phyloP scores from a whole-genome alignment of 2,329 filamentous ascomycete genomes.

The Fusarium concolor region DNA sequence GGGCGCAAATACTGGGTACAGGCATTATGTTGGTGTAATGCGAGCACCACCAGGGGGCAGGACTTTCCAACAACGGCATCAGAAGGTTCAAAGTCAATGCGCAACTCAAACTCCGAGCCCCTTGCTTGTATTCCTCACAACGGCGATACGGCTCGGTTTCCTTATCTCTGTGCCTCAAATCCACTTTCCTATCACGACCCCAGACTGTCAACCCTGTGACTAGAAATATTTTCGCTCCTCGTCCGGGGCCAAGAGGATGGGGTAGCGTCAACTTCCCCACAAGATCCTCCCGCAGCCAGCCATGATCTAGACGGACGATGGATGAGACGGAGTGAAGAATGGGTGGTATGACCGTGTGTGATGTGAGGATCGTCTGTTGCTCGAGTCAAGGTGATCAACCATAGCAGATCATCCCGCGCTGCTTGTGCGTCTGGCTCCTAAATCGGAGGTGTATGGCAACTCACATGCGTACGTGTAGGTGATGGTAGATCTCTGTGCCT shows the following conservation, averaged over 20 bases:
- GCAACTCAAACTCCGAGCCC: conserved; percentile 7
- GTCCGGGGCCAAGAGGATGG: conserved; percentile 37
- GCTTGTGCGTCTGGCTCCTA: conserved; percentile 21
- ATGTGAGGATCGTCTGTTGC: conserved; percentile 26
- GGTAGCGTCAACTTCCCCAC: conserved; percentile 46
- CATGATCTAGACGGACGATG: conserved; percentile 10
- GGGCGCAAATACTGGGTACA: conserved; percentile 31
- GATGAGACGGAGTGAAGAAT: conserved; percentile 10
- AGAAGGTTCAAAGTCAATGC: neutral
- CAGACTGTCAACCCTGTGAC: conserved; percentile 41
- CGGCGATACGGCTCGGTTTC: conserved; percentile 15
- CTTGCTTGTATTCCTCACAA: conserved; percentile 5
- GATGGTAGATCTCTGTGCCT: neutral
- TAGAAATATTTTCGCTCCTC: conserved; percentile 39
- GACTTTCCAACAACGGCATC: neutral
- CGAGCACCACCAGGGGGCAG: conserved; percentile 18
- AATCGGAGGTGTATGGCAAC: conserved; percentile 19
- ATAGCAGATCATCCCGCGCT: conserved; percentile 22
- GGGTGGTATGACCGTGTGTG: conserved; percentile 9
- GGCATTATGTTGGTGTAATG: conserved; percentile 25
- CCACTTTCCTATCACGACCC: conserved; percentile 39
- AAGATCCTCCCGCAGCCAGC: conserved; percentile 31
- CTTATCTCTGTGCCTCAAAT: conserved; percentile 37
- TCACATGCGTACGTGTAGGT: conserved; percentile 9
- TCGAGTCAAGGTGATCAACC: conserved; percentile 36